These are phyloP conservation scores for Cystoderma amianthinum DNA, from an alignment of 768 basidiomycete species.

Conservation along the genomic window DNA sequence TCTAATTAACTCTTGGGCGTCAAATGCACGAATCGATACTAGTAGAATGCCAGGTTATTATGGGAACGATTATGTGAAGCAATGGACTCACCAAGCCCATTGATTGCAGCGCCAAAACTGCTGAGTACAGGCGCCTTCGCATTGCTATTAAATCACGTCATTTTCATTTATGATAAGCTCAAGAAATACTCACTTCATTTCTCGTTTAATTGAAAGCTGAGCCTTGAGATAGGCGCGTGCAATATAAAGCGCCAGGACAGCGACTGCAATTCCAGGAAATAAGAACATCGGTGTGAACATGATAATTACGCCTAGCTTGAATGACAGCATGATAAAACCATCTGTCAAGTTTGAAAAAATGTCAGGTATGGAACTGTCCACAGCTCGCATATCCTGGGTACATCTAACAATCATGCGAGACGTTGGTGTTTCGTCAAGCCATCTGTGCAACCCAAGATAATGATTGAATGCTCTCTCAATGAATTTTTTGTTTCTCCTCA, in stretches of 20 bases:
- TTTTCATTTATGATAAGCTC: conserved; percentile 17
- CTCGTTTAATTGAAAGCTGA: conserved; percentile 41
- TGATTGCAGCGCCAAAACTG: conserved; percentile 40
- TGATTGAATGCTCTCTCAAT: conserved; percentile 10
- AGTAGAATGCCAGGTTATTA: not conserved
- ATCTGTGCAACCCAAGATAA: conserved; percentile 24
- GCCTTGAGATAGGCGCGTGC: conserved; percentile 38
- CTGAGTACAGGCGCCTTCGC: conserved; percentile 32
- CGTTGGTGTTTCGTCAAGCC: conserved; percentile 37
- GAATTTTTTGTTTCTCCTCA: conserved; percentile 18
- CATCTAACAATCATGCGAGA: conserved; percentile 57
- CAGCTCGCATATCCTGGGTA: conserved; percentile 57
- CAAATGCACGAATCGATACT: conserved; percentile 65
- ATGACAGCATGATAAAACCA: conserved; percentile 25
- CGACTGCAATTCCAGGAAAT: conserved; percentile 33
- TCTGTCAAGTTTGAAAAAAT: conserved; percentile 13
- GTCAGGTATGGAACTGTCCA: conserved; percentile 38
- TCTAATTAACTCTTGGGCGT: conserved; percentile 46
- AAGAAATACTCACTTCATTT: conserved; percentile 29
- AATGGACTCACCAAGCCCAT: conserved; percentile 37
- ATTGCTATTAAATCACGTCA: conserved; percentile 9
- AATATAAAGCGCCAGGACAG: conserved; percentile 33
- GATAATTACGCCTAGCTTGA: conserved; percentile 36
- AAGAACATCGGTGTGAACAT: conserved; percentile 38
- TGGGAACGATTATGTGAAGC: not conserved